A percentile compares a stretch with the other conserved stretches of the same genome.
phyloP scores from a whole-genome alignment of 768 basidiomycete species.

The Lactarius hengduanensis region DNA sequence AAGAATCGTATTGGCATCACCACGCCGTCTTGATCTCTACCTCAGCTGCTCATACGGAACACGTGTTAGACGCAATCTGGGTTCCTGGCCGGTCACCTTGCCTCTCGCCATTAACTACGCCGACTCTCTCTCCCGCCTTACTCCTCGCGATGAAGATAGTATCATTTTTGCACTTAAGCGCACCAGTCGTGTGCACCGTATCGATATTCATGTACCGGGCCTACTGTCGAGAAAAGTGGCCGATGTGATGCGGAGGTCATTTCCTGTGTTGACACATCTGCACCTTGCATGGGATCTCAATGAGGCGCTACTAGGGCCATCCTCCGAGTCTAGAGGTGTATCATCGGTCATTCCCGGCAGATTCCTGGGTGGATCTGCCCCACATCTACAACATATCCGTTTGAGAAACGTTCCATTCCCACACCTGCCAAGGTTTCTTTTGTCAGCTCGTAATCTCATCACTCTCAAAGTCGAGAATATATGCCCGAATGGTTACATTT shows the following conservation, averaged over 20 bases:
- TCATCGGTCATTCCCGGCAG: neutral
- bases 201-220: neutral
- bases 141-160: neutral
- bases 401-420: neutral
- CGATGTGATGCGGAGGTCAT: neutral
- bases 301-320: too few species aligned
- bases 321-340: too few species aligned
- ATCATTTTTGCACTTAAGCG: neutral
- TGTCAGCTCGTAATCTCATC: neutral
- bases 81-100: neutral
- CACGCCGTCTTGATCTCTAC: neutral
- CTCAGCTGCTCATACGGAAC: neutral
- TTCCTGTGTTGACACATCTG: neutral
- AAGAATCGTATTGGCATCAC: neutral
- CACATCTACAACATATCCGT: neutral
- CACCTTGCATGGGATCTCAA: neutral
- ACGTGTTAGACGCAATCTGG: neutral
- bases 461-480: neutral
- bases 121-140: accelerated
- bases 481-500: neutral
- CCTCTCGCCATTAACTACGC: neutral
- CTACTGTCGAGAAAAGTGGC: neutral
- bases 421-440: neutral
- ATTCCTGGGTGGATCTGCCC: conserved; percentile 1
- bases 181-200: neutral